Percentiles rank a stretch among this genome's conserved stretches.
Evolutionary conservation across 805 yeast genomes (phyloP).

Genomic region (Nakazawaea wickerhamii): DNA sequence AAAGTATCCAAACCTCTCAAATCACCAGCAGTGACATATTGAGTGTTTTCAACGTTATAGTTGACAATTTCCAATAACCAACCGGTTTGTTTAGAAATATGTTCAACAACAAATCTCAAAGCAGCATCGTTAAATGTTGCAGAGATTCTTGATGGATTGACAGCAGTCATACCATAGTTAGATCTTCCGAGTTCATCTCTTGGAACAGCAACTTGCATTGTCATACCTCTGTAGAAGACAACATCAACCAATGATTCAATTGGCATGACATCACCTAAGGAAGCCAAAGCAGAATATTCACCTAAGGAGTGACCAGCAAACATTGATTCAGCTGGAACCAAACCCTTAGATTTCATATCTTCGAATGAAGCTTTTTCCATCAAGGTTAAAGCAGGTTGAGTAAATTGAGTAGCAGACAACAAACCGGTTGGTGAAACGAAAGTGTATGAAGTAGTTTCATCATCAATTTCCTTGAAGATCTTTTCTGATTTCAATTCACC

Average conservation of each 20-base stretch:
- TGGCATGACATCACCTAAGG: conserved; percentile 98
- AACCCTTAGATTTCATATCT: conserved; percentile 93
- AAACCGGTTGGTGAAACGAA: conserved; percentile 92
- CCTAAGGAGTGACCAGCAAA: conserved; percentile 99
- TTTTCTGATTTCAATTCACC: conserved; percentile 86
- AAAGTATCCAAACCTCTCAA: conserved; percentile 90
- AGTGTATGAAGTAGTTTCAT: conserved; percentile 76
- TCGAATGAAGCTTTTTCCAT: conserved; percentile 99
- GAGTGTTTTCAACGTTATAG: conserved; percentile 96
- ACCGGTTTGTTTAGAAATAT: conserved; percentile 73
- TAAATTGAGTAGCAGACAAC: conserved; percentile 95
- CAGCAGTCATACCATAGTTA: conserved; percentile 98
- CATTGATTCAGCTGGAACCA: conserved; percentile 87
- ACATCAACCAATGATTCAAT: conserved; percentile 95
- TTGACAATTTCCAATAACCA: conserved; percentile 98
- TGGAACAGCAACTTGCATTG: conserved; percentile 99
- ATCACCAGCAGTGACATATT: conserved; percentile 98
- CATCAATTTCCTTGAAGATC: conserved; percentile 89
- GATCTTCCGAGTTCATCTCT: conserved; percentile 94
- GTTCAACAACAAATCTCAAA: conserved; percentile 87
- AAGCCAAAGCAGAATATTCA: conserved; percentile 96
- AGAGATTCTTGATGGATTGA: conserved; percentile 91
- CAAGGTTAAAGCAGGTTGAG: conserved; percentile 97
- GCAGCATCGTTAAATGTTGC: conserved; percentile 90
- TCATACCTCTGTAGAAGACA: conserved; percentile 99